Percentiles rank a stretch among this genome's conserved stretches.
Evolutionary conservation across 1,284 basidiomycete genomes (phyloP).

Genomic region (Volvariella surrecta): DNA sequence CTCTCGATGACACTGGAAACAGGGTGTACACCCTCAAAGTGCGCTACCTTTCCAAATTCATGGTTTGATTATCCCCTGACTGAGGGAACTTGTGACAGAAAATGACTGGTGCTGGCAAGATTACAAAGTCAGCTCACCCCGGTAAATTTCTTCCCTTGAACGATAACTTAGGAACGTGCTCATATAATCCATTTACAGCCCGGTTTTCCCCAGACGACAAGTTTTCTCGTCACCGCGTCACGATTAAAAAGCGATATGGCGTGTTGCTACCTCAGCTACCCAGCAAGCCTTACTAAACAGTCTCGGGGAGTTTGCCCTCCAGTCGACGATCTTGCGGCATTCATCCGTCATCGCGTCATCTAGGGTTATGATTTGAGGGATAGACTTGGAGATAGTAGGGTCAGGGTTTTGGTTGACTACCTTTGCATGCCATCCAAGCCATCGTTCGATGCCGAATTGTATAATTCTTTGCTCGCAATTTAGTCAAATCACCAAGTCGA

Average conservation of each 20-base stretch:
- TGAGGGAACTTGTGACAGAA: slow-evolving; percentile 54
- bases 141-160: slow-evolving; percentile 39
- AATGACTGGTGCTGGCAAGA: slow-evolving; percentile 68
- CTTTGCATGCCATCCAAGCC: no score
- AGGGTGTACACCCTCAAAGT: slow-evolving; percentile 89
- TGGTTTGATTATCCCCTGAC: no score
- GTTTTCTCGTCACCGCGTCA: slow-evolving; percentile 92
- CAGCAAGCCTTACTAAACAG: slow-evolving; percentile 73
- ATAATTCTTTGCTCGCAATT: no score
- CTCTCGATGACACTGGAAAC: slow-evolving; percentile 71
- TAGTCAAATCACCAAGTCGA: no score
- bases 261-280: slow-evolving; percentile 89
- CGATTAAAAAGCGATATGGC: slow-evolving; percentile 85
- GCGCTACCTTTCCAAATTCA: slow-evolving; percentile 12
- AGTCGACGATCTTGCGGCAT: no score
- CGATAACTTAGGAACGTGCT: background rate
- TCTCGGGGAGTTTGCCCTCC: no score
- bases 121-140: slow-evolving; percentile 92
- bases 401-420: no score
- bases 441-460: no score
- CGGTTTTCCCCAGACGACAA: slow-evolving; percentile 98
- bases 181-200: slow-evolving; percentile 36
- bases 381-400: no score
- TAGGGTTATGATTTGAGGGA: no score
- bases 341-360: no score